Evolutionary conservation across 495 filamentous ascomycete species (phyloP).

Genomic region (Penicillium silybi): DNA sequence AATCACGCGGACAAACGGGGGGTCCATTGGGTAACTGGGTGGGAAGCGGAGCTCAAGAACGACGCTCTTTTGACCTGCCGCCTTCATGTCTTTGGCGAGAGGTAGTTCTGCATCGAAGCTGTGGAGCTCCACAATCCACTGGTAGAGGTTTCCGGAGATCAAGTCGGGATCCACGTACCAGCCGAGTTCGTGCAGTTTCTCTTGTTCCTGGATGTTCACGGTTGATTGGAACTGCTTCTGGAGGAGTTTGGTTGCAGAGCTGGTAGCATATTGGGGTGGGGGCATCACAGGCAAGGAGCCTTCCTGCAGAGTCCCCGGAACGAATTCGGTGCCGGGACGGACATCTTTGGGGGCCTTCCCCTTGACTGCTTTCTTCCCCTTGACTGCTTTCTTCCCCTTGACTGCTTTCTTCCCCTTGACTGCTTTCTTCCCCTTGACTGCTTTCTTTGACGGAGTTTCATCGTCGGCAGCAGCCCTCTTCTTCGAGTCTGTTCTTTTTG

Average conservation of each 20-base stretch:
- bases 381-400: too few relatives aligned
- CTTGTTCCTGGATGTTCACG: conserved; percentile 59
- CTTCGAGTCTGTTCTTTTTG: background rate
- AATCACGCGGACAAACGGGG: conserved; percentile 83
- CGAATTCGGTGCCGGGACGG: conserved; percentile 53
- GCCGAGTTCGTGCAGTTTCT: conserved; percentile 66
- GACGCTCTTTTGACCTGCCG: conserved; percentile 55
- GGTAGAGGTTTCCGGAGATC: conserved; percentile 66
- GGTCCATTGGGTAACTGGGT: conserved; percentile 66
- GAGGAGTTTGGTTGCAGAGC: conserved; percentile 57
- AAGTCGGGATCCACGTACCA: conserved; percentile 72
- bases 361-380: background rate
- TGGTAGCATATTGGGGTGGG: conserved; percentile 67
- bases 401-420: too few relatives aligned
- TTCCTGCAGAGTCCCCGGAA: conserved; percentile 58
- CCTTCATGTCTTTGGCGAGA: conserved; percentile 72
- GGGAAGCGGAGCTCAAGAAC: conserved; percentile 81
- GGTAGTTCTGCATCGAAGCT: conserved; percentile 69
- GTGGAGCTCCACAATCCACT: conserved; percentile 92
- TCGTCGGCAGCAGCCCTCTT: background rate
- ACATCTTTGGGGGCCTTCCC: conserved; percentile 2
- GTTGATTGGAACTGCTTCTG: conserved; percentile 58
- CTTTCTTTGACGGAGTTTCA: background rate
- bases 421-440: too few relatives aligned
- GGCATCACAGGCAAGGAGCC: conserved; percentile 53